A percentile compares a stretch with the other conserved stretches of the same genome.
These are phyloP conservation scores for Tetrastigma voinierianum DNA, from an alignment of 164 flowering plant species.

Conservation along the genomic window DNA sequence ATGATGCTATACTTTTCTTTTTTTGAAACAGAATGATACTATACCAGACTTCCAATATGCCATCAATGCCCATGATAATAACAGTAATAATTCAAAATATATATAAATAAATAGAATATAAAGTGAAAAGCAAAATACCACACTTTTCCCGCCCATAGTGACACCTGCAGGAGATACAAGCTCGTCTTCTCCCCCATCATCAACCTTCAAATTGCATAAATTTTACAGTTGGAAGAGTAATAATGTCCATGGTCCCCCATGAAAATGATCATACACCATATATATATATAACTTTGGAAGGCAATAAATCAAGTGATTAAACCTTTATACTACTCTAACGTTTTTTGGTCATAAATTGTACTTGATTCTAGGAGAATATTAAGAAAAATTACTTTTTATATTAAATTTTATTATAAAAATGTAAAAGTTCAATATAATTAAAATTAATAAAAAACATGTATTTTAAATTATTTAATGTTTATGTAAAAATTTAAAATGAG, in stretches of 20 bases:
- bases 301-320: too few relatives aligned
- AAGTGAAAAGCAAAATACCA: background rate
- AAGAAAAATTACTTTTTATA: too few relatives aligned
- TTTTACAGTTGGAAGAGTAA: background rate
- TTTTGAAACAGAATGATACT: too few relatives aligned
- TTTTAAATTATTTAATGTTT: too few relatives aligned
- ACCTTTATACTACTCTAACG: too few relatives aligned
- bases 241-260: background rate
- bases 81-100: constrained; percentile 1
- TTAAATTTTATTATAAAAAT: too few relatives aligned
- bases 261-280: background rate
- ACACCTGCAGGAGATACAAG: background rate
- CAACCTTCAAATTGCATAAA: background rate
- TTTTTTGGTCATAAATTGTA: too few relatives aligned
- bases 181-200: constrained; percentile 1
- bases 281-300: too few relatives aligned
- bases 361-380: too few relatives aligned
- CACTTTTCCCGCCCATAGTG: background rate
- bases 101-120: background rate
- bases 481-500: too few relatives aligned
- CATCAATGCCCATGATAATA: constrained; percentile 13
- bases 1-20: constrained; percentile 19
- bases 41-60: constrained; percentile 16
- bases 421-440: too few relatives aligned
- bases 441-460: too few relatives aligned